phyloP scores from a whole-genome alignment of 2,329 filamentous ascomycete genomes.

The Diaporthe humulicola region DNA sequence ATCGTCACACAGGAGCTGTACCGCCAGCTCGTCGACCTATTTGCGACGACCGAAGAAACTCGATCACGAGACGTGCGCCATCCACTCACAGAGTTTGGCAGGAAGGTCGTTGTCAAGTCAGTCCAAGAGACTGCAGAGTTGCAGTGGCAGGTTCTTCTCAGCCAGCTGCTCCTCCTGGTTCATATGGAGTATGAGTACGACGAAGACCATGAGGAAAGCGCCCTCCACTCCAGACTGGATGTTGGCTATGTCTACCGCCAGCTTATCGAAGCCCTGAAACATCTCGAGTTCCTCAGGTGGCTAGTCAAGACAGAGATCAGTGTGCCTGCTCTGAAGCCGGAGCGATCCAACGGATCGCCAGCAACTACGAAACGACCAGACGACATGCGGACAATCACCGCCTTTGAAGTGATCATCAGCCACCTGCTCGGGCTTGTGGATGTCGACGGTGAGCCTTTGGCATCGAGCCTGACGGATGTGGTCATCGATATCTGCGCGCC shows the following conservation, averaged over 20 bases:
- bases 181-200: slow-evolving; percentile 90
- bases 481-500: slow-evolving; percentile 75
- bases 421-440: slow-evolving; percentile 77
- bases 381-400: slow-evolving; percentile 65
- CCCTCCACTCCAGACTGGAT: slow-evolving; percentile 70
- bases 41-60: slow-evolving; percentile 60
- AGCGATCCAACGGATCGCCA: slow-evolving; percentile 50
- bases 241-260: slow-evolving; percentile 78
- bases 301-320: slow-evolving; percentile 71
- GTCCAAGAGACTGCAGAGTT: slow-evolving; percentile 83
- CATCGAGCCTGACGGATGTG: slow-evolving; percentile 75
- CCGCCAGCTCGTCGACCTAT: slow-evolving; percentile 61
- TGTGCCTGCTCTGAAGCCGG: slow-evolving; percentile 59
- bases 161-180: slow-evolving; percentile 84
- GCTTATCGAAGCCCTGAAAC: slow-evolving; percentile 78
- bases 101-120: slow-evolving; percentile 79
- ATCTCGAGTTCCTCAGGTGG: slow-evolving; percentile 81
- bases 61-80: slow-evolving; percentile 60
- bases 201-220: slow-evolving; percentile 71
- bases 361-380: slow-evolving; percentile 57
- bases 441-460: slow-evolving; percentile 62
- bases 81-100: slow-evolving; percentile 81
- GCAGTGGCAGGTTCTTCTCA: slow-evolving; percentile 81
- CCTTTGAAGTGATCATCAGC: slow-evolving; percentile 70
- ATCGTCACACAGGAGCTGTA: slow-evolving; percentile 70